Percentiles rank a stretch among this genome's conserved stretches.
Conservation (phyloP, 768 basidiomycete genomes). For the Amanita brunnescens region DNA sequence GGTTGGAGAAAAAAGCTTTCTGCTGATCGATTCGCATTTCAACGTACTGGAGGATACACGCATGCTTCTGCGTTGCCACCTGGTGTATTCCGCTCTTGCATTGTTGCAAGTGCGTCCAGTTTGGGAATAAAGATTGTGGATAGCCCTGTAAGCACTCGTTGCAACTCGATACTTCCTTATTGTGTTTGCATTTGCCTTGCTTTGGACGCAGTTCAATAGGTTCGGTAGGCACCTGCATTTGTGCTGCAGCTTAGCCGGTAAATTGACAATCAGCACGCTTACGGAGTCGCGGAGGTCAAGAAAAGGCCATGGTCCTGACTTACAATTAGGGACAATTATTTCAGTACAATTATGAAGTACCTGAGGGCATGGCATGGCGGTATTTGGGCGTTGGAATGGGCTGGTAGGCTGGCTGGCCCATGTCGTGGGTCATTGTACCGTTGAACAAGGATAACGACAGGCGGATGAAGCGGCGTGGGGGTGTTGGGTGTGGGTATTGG, state of each 20-base stretch:
- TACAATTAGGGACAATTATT: neutral
- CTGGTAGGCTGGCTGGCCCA: neutral
- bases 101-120: conserved; percentile 44
- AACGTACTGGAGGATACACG: conserved; percentile 28
- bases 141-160: conserved; percentile 28
- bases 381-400: conserved; percentile 4
- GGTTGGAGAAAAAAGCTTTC: conserved; percentile 26
- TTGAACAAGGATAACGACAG: too few relatives aligned
- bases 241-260: neutral
- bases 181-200: conserved; percentile 1
- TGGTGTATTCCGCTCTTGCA: conserved; percentile 29
- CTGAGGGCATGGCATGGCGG: conserved; percentile 7
- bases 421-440: neutral
- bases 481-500: too few relatives aligned
- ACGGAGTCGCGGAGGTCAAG: neutral
- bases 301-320: conserved; percentile 7
- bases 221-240: neutral
- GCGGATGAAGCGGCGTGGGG: too few relatives aligned
- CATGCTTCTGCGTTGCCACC: conserved; percentile 20
- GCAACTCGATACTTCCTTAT: neutral
- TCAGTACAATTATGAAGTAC: neutral
- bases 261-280: neutral
- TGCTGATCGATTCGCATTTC: conserved; percentile 24
- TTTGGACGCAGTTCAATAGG: neutral
- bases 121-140: conserved; percentile 42